phyloP scores from a whole-genome alignment of 495 filamentous ascomycete genomes.

The Lophiostoma macrostomum region DNA sequence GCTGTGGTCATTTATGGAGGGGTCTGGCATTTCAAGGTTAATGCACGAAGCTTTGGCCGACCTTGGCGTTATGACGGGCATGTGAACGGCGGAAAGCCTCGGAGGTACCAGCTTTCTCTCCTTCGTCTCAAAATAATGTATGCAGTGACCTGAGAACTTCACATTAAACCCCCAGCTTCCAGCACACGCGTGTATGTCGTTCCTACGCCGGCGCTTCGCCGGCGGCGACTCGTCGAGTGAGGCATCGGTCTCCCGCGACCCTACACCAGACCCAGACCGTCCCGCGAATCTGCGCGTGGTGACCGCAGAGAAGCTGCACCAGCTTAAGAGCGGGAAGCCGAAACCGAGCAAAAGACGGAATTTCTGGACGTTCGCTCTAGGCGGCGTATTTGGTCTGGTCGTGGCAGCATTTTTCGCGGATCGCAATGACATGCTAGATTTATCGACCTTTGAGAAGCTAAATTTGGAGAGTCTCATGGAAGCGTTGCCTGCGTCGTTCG shows the following conservation, averaged over 20 bases:
- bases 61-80: too few species aligned
- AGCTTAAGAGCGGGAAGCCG: conserved; percentile 45
- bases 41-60: too few species aligned
- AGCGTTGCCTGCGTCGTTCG: conserved; percentile 74
- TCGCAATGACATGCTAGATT: conserved; percentile 76
- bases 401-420: conserved; percentile 80
- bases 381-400: conserved; percentile 78
- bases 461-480: conserved; percentile 81
- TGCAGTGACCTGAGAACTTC: too few species aligned
- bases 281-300: conserved; percentile 35
- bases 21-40: too few species aligned
- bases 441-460: conserved; percentile 71
- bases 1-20: too few species aligned
- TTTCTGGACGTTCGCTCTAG: conserved; percentile 76
- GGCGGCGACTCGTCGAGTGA: conserved; percentile 10
- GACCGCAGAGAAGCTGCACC: conserved; percentile 40
- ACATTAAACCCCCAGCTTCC: too few species aligned
- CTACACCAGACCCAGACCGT: conserved; percentile 22
- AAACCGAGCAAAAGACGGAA: conserved; percentile 51
- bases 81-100: too few species aligned
- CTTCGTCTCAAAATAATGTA: too few species aligned
- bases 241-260: conserved; percentile 18
- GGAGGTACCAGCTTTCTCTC: too few species aligned
- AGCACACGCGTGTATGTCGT: conserved; percentile 30
- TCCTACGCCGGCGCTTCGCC: conserved; percentile 39